Evolutionary conservation across 805 yeast species (phyloP), one percentile per base, ranked within the genome.

Genomic region (Candida corydali): DNA sequence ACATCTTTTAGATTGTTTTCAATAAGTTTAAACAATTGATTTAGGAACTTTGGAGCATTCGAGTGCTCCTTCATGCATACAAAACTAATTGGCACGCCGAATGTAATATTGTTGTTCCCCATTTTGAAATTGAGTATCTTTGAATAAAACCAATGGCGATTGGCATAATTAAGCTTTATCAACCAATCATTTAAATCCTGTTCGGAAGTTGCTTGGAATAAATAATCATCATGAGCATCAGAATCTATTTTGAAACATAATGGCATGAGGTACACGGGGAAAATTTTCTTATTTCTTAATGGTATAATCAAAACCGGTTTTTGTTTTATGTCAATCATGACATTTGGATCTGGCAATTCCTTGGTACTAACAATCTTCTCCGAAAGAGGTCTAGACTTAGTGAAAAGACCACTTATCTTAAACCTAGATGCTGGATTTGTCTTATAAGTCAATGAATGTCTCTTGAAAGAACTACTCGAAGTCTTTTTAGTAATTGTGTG

Each of bases 1-100:
- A 86, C 85, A 54, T 89, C 97, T 46, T 86, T 88, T 19, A 91
- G 96, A 37, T 89, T 76, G n/a, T 69, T 61, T 57, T 91, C 98
- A 45, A 91, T 84, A 47, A 82, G 93, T 31, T 70, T 70, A 46
- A 88, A 69, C 29, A 91, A 61, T 39, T 72, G 70, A 24, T 72
- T 78, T 39, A 89, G 77, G 29, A 89, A 75, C 5, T 54, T 60
- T 1, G 98, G 98, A 22, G 80, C 63, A 2, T 60, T 43, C 0
- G 78, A 61, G 8, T 73, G 63, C 46, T 87, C 95, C 34, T 95
- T 69, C 37, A 69, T 75, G 55, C 96, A 87, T 3, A 88, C 75
- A 44, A 77, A 78, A 23, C 71, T 75, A 24, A 91, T 65, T 2
- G 98, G 96, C 31, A 88, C 82, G 10, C 97, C 97, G 69, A 89